Evolutionary conservation across 768 basidiomycete genomes (phyloP).

Genomic region (Pisolithus tinctorius): DNA sequence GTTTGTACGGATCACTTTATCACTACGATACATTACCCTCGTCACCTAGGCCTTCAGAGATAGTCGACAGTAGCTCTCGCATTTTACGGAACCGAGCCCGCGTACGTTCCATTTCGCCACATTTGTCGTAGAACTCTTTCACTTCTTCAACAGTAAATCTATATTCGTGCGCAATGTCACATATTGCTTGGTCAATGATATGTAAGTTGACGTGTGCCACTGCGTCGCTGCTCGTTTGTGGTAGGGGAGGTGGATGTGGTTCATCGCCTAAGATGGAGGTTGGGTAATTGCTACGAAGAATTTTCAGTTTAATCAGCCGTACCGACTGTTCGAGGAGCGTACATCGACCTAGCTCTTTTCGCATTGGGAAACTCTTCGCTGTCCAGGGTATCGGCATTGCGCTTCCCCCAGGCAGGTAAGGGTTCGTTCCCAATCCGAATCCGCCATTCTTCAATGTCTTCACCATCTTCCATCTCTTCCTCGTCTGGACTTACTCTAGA

Average conservation of each 20-base stretch:
- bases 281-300: slow-evolving; percentile 1
- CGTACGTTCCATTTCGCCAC: slow-evolving; percentile 64
- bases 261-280: slow-evolving; percentile 1
- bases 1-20: not conserved
- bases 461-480: slow-evolving; percentile 60
- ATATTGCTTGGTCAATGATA: slow-evolving; percentile 59
- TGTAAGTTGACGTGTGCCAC: slow-evolving; percentile 32
- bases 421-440: slow-evolving; percentile 56
- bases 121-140: slow-evolving; percentile 68
- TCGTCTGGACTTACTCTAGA: slow-evolving; percentile 43
- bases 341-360: slow-evolving; percentile 44
- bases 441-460: slow-evolving; percentile 57
- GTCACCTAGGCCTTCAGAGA: slow-evolving; percentile 17
- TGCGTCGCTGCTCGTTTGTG: slow-evolving; percentile 5
- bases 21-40: slow-evolving; percentile 4
- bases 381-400: slow-evolving; percentile 38
- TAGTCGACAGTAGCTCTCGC: slow-evolving; percentile 40
- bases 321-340: slow-evolving; percentile 11
- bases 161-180: slow-evolving; percentile 60
- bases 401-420: slow-evolving; percentile 66
- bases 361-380: slow-evolving; percentile 18
- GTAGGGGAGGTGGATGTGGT: slow-evolving; percentile 1
- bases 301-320: not conserved
- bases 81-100: slow-evolving; percentile 59
- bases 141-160: slow-evolving; percentile 74